A percentile compares a stretch with the other conserved stretches of the same genome.
These are phyloP conservation scores for Daldinia grandis DNA, from an alignment of 495 filamentous ascomycete species.

Conservation along the genomic window DNA sequence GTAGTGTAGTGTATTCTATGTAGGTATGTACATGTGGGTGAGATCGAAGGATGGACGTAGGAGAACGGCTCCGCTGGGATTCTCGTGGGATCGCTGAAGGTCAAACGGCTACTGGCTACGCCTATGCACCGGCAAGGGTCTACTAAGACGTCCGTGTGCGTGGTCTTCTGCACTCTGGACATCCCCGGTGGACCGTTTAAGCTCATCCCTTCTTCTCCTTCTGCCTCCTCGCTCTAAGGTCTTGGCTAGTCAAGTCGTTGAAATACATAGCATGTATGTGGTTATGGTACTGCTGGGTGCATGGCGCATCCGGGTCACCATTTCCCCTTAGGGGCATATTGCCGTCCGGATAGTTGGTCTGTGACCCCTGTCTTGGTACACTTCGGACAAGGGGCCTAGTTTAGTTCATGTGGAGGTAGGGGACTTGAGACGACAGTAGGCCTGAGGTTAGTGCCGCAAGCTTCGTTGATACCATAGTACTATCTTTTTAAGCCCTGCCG, in stretches of 20 bases:
- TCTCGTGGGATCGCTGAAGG: conserved; percentile 45
- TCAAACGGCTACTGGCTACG: conserved; percentile 45
- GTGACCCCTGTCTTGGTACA: conserved; percentile 48
- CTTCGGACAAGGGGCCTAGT: conserved; percentile 45
- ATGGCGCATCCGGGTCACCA: conserved; percentile 43
- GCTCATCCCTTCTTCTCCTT: conserved; percentile 42
- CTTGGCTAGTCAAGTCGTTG: conserved; percentile 38
- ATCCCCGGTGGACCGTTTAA: conserved; percentile 45
- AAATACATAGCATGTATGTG: too few species aligned
- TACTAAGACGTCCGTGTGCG: conserved; percentile 43
- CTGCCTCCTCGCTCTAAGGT: conserved; percentile 24
- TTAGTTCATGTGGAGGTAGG: conserved; percentile 44
- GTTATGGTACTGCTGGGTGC: conserved; percentile 37
- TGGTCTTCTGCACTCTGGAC: conserved; percentile 41
- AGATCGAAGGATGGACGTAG: conserved; percentile 45
- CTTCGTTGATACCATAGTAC: conserved; percentile 39
- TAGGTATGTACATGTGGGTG: conserved; percentile 34
- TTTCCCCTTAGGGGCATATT: conserved; percentile 45
- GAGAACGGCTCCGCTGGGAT: conserved; percentile 44
- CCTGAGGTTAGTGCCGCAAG: conserved; percentile 50
- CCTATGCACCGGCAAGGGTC: conserved; percentile 42
- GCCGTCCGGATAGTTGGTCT: conserved; percentile 46
- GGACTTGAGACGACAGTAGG: conserved; percentile 58
- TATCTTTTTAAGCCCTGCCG: conserved; percentile 46
- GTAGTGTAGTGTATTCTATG: too few species aligned